Conservation (phyloP, 495 filamentous ascomycete species). For the Daldinia bambusicola region DNA sequence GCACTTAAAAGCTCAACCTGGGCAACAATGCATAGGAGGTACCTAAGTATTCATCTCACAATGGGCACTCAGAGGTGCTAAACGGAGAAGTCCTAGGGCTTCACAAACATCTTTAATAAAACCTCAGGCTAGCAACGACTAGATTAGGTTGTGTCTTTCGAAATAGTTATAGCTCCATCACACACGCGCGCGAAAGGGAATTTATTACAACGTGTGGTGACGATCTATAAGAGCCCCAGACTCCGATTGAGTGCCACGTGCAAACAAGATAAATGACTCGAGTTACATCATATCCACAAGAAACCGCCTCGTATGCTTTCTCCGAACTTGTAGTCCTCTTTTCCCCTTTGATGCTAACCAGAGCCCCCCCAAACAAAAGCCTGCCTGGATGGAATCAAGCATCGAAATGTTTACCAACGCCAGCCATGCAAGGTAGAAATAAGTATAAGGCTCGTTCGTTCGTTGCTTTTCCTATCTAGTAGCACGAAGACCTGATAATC, state of each 20-base stretch:
- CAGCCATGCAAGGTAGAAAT: conserved; percentile 41
- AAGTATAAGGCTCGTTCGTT: conserved; percentile 39
- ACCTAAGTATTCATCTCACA: too few species aligned
- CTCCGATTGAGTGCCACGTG: conserved; percentile 16
- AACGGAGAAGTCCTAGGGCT: neutral
- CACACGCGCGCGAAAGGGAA: conserved; percentile 7
- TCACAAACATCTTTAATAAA: neutral
- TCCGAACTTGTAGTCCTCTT: conserved; percentile 25
- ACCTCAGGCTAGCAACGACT: neutral
- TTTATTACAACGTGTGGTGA: conserved; percentile 26
- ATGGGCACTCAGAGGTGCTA: neutral
- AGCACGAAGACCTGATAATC: conserved; percentile 26
- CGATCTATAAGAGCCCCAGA: conserved; percentile 27
- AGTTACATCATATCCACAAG: conserved; percentile 37
- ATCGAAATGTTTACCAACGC: conserved; percentile 42
- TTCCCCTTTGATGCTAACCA: conserved; percentile 34
- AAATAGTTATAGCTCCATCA: neutral
- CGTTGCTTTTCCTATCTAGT: conserved; percentile 34
- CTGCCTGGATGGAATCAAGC: conserved; percentile 22
- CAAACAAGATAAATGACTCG: conserved; percentile 17
- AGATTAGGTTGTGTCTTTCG: conserved; percentile 1
- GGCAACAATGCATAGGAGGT: neutral
- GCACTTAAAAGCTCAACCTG: neutral
- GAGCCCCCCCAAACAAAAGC: conserved; percentile 23
- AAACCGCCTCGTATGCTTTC: conserved; percentile 31